These are phyloP conservation scores for Juglanconis juglandina DNA, from an alignment of 2,329 filamentous ascomycete genomes.

Conservation along the genomic window DNA sequence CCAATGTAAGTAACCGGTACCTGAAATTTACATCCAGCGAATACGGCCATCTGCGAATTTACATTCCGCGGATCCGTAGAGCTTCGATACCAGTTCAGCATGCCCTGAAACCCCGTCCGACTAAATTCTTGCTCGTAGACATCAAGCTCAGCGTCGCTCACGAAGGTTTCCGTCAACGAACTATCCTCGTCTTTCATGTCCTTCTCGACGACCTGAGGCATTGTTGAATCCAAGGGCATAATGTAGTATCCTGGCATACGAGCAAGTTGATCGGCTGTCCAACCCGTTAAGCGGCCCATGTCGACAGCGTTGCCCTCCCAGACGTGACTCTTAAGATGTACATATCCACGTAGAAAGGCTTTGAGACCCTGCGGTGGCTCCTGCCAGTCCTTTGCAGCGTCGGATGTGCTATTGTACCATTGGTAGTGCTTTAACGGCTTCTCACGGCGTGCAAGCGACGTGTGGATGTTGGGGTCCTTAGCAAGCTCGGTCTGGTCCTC, in stretches of 20 bases:
- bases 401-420: conserved; percentile 56
- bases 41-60: conserved; percentile 51
- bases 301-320: conserved; percentile 47
- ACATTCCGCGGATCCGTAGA: conserved; percentile 44
- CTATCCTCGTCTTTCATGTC: conserved; percentile 53
- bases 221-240: conserved; percentile 55
- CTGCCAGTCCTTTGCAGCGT: conserved; percentile 46
- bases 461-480: conserved; percentile 45
- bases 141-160: conserved; percentile 53
- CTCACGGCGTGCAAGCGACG: conserved; percentile 49
- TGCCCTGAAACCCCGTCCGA: conserved; percentile 63
- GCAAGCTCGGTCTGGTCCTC: not conserved
- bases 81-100: conserved; percentile 65
- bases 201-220: conserved; percentile 54
- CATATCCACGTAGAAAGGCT: conserved; percentile 63
- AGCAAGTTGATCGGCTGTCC: conserved; percentile 54
- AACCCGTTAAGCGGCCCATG: conserved; percentile 50
- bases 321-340: conserved; percentile 64
- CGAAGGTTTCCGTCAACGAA: conserved; percentile 45
- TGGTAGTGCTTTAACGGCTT: conserved; percentile 68
- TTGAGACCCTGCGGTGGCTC: conserved; percentile 38
- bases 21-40: conserved; percentile 58
- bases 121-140: conserved; percentile 60
- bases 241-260: conserved; percentile 67
- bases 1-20: conserved; percentile 61